Evolutionary conservation across 148 eudicot species (phyloP).

Genomic region (Camellia granthamiana): DNA sequence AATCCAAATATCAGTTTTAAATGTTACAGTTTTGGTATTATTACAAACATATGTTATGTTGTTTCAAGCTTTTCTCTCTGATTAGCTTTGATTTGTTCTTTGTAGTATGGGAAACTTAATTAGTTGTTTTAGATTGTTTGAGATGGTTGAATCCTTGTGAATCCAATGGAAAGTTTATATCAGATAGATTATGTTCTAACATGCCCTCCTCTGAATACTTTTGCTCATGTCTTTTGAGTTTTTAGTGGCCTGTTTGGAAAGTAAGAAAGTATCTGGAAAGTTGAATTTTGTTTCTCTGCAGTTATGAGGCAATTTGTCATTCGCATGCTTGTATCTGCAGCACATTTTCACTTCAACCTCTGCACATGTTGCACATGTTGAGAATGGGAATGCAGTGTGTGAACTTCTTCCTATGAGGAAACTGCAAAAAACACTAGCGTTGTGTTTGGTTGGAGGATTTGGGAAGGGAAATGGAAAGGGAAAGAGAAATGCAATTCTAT

Average conservation of each 20-base stretch:
- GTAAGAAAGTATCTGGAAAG: neutral
- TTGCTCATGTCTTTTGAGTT: neutral
- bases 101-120: neutral
- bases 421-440: too few relatives aligned
- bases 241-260: neutral
- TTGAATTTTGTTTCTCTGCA: neutral
- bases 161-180: neutral
- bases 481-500: too few relatives aligned
- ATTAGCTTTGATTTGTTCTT: neutral
- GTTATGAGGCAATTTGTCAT: too few relatives aligned
- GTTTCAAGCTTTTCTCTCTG: conserved; percentile 1
- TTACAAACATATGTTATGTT: neutral
- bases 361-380: too few relatives aligned
- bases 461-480: too few relatives aligned
- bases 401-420: too few relatives aligned
- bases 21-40: neutral
- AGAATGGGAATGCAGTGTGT: too few relatives aligned
- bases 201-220: too few relatives aligned
- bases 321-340: too few relatives aligned
- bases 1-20: neutral
- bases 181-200: neutral
- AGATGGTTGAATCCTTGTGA: neutral
- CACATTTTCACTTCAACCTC: too few relatives aligned
- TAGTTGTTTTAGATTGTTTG: neutral
- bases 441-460: too few relatives aligned